Evolutionary conservation across 306 rosid genomes (phyloP).

Genomic region (Inga leiocalycina): DNA sequence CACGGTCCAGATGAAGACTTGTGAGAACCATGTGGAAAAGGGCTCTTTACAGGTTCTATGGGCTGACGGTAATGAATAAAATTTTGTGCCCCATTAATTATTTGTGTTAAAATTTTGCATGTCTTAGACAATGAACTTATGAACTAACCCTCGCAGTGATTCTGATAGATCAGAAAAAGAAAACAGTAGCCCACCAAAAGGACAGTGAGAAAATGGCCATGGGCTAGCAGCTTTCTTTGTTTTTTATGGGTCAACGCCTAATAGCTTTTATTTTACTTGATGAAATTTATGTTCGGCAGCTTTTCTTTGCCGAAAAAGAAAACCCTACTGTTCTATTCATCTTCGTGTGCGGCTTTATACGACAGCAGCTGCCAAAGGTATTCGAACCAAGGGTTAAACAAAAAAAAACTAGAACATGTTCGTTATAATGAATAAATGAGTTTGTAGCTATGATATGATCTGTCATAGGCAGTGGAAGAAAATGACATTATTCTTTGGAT

Average conservation of each 20-base stretch:
- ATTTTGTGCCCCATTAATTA: not conserved
- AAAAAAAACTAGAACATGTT: not conserved
- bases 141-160: not conserved
- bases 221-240: not conserved
- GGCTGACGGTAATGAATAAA: not conserved
- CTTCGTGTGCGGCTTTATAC: not conserved
- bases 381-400: not conserved
- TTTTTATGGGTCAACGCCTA: not conserved
- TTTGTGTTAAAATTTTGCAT: not conserved
- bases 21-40: not conserved
- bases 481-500: slow-evolving; percentile 40
- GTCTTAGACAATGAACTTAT: not conserved
- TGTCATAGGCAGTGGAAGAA: slow-evolving; percentile 20
- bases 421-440: not conserved
- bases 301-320: not conserved
- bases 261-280: not conserved
- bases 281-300: not conserved
- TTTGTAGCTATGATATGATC: not conserved
- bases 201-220: not conserved
- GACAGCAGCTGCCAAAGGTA: slow-evolving; percentile 27
- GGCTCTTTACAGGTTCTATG: not conserved
- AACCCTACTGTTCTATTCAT: not conserved
- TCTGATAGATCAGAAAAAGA: not conserved
- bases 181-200: not conserved
- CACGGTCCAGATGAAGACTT: not conserved